Evolutionary conservation across 164 flowering plant genomes (phyloP).

Genomic region (Chimonanthus praecox): DNA sequence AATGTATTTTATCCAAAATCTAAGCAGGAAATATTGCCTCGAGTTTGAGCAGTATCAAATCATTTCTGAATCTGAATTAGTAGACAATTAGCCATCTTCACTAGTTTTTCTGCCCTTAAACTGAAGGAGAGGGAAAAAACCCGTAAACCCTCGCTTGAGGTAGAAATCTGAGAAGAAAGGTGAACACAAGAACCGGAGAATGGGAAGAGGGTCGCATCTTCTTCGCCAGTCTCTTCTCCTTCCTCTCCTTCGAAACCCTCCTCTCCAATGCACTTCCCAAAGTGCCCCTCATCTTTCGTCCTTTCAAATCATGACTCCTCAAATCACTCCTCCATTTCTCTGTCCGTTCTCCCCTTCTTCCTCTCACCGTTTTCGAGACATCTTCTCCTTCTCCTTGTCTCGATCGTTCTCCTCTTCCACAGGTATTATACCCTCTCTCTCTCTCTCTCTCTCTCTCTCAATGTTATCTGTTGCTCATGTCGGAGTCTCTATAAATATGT

Average conservation of each 20-base stretch:
- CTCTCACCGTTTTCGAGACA: neutral
- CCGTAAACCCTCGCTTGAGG: no score
- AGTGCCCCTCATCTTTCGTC: neutral
- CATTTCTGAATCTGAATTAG: no score
- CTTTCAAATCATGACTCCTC: neutral
- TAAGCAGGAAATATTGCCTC: no score
- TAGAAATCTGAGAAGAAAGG: no score
- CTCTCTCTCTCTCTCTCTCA: neutral
- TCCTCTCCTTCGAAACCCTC: neutral
- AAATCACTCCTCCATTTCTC: slow-evolving; percentile 2
- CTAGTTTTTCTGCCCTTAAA: no score
- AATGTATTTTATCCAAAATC: no score
- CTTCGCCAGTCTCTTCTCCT: slow-evolving; percentile 3
- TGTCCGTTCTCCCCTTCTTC: neutral
- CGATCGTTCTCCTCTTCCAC: slow-evolving; percentile 1
- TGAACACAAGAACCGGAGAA: neutral
- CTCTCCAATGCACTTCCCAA: neutral
- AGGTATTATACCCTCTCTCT: neutral
- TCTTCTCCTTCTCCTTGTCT: neutral
- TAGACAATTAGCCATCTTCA: no score
- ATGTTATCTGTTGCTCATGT: neutral
- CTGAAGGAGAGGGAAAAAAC: no score
- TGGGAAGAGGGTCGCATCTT: slow-evolving; percentile 6
- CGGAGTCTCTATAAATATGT: neutral
- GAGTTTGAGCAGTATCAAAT: no score